These are phyloP conservation scores for Stenogyne calaminthoides DNA, from an alignment of 305 asterid species.

Conservation along the genomic window DNA sequence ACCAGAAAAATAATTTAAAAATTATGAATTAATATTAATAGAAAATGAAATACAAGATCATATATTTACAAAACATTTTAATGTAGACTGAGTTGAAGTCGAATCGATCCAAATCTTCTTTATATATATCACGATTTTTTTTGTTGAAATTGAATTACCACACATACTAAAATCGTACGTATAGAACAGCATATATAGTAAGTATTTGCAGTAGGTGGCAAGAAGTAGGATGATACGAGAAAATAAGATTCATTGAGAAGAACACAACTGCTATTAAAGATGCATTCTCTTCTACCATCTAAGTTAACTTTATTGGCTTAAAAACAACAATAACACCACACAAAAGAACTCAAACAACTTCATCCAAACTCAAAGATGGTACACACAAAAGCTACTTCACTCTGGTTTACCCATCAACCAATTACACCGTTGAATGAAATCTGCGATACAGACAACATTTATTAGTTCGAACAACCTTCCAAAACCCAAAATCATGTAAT, in stretches of 20 bases:
- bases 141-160: background rate
- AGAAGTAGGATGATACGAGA: background rate
- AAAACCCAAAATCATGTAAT: background rate
- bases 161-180: too few species aligned
- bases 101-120: background rate
- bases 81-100: too few species aligned
- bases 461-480: background rate
- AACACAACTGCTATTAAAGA: constrained; percentile 16
- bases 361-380: constrained; percentile 28
- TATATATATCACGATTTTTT: too few species aligned
- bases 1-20: background rate
- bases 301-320: constrained; percentile 25
- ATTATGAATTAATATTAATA: too few species aligned
- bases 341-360: constrained; percentile 1
- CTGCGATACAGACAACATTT: constrained; percentile 21
- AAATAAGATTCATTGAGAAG: constrained; percentile 21
- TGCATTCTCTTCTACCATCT: constrained; percentile 27
- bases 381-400: constrained; percentile 25
- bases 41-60: too few species aligned
- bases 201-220: background rate
- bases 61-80: too few species aligned
- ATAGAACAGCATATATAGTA: too few species aligned
- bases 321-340: background rate
- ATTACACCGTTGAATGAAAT: constrained; percentile 7
- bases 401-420: constrained; percentile 26